A percentile compares a stretch with the other conserved stretches of the same genome.
Conservation (phyloP, 2,329 filamentous ascomycete genomes). For the Clarireedia homoeocarpa region DNA sequence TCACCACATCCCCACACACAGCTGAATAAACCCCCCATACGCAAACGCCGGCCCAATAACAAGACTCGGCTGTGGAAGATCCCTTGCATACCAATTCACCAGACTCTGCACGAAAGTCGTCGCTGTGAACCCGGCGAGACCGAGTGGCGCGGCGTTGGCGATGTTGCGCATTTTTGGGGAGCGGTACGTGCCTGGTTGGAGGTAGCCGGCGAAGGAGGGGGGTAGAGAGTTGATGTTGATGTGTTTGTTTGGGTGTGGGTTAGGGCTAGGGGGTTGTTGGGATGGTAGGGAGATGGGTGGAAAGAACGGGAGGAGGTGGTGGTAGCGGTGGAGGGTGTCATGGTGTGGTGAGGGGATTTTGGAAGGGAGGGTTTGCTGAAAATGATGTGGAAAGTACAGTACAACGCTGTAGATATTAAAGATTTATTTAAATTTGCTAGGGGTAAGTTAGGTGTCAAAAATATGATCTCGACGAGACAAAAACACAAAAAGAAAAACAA, state of each 20-base stretch:
- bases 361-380: too few species aligned
- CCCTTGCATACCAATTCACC: slow-evolving; percentile 46
- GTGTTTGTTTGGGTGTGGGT: neutral
- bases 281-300: neutral
- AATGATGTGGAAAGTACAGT: too few species aligned
- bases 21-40: slow-evolving; percentile 59
- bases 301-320: neutral
- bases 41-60: slow-evolving; percentile 48
- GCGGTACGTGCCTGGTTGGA: slow-evolving; percentile 51
- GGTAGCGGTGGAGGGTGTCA: neutral
- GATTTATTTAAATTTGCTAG: too few species aligned
- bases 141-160: slow-evolving; percentile 52
- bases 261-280: neutral
- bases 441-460: too few species aligned
- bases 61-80: slow-evolving; percentile 41
- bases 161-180: slow-evolving; percentile 43
- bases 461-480: too few species aligned
- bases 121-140: slow-evolving; percentile 52
- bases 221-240: slow-evolving; percentile 35
- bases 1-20: slow-evolving; percentile 57
- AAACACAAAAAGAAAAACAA: too few species aligned
- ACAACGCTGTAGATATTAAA: too few species aligned
- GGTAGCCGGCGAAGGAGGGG: slow-evolving; percentile 48
- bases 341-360: too few species aligned
- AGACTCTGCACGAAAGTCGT: slow-evolving; percentile 53